Evolutionary conservation across 345 rosid species (phyloP).

Genomic region (Gossypium longicalyx): DNA sequence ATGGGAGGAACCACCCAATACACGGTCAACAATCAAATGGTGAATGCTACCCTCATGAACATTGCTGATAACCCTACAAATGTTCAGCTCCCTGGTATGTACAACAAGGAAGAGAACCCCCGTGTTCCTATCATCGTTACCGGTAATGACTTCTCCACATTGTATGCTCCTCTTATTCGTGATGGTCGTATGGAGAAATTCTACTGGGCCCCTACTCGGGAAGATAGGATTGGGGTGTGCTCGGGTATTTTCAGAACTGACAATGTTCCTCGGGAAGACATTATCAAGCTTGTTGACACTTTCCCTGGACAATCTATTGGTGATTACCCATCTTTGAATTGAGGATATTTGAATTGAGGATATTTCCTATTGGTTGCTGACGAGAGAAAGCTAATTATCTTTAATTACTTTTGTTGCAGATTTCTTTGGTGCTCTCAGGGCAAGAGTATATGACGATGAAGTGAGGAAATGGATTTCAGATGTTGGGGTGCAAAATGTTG

Average conservation of each 20-base stretch:
- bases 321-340: slow-evolving; percentile 12
- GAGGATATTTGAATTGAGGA: not conserved
- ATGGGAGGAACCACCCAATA: slow-evolving; percentile 95
- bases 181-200: slow-evolving; percentile 99
- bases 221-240: slow-evolving; percentile 91
- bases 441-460: slow-evolving; percentile 92
- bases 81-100: slow-evolving; percentile 96
- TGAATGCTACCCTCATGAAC: slow-evolving; percentile 99
- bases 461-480: slow-evolving; percentile 77
- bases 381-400: not conserved
- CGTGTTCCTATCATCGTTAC: slow-evolving; percentile 95
- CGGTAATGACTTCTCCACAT: slow-evolving; percentile 92
- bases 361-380: not conserved
- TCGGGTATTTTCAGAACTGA: slow-evolving; percentile 71
- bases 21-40: slow-evolving; percentile 99
- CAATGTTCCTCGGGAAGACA: slow-evolving; percentile 43
- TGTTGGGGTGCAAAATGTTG: slow-evolving; percentile 57
- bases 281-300: slow-evolving; percentile 73
- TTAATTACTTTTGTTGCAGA: slow-evolving; percentile 35
- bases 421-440: slow-evolving; percentile 92
- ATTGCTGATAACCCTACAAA: slow-evolving; percentile 91
- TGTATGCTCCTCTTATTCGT: slow-evolving; percentile 95
- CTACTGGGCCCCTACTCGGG: slow-evolving; percentile 98
- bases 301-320: slow-evolving; percentile 99
- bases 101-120: slow-evolving; percentile 93